Conservation (phyloP, 2,329 filamentous ascomycete genomes). For the Fusarium devonianum region DNA sequence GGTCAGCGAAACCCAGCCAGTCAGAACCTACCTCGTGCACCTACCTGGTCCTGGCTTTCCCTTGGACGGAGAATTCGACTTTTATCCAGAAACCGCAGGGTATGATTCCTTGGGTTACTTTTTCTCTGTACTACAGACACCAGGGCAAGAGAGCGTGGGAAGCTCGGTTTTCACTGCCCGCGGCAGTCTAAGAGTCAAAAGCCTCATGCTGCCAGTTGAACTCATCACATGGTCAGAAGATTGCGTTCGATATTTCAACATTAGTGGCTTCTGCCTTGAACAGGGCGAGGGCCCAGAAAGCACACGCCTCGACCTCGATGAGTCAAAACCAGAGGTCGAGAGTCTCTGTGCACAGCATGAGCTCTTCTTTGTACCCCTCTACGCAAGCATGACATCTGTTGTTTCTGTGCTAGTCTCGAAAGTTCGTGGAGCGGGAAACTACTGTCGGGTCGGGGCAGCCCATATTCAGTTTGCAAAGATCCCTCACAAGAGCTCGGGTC, state of each 20-base stretch:
- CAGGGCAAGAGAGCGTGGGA: background rate
- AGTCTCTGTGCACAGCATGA: no score
- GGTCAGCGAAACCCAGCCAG: background rate
- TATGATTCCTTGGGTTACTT: background rate
- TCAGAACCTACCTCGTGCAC: background rate
- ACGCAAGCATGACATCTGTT: background rate
- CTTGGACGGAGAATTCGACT: background rate
- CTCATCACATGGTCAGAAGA: no score
- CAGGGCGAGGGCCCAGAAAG: no score
- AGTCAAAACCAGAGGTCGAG: no score
- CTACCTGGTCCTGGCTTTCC: slow-evolving; percentile 8
- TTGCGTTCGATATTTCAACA: no score
- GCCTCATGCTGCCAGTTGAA: background rate
- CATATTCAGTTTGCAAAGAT: background rate
- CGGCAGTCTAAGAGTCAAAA: background rate
- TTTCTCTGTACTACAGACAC: background rate
- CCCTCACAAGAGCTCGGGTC: background rate
- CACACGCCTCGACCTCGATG: no score
- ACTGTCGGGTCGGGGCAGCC: background rate
- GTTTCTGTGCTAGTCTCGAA: background rate
- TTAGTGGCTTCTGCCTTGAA: no score
- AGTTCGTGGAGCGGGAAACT: background rate
- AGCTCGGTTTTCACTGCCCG: background rate
- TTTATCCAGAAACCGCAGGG: background rate
- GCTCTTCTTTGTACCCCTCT: background rate